A percentile compares a stretch with the other conserved stretches of the same genome.
Evolutionary conservation across 805 yeast genomes (phyloP).

Genomic region (Monosporozyma aerobia): DNA sequence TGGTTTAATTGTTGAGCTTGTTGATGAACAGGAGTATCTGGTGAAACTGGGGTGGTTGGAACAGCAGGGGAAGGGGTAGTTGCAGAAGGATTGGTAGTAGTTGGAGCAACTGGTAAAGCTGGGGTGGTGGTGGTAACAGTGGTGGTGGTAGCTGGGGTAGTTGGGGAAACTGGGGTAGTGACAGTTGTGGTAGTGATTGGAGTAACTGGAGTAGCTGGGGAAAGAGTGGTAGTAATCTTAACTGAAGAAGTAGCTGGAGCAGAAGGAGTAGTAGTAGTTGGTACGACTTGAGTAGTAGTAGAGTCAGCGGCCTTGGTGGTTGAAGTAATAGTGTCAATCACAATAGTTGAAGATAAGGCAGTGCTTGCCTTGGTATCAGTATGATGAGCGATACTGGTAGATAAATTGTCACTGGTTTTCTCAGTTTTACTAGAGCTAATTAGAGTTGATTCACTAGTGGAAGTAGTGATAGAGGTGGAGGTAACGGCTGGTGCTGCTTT

Average conservation of each 20-base stretch:
- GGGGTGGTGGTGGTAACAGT: background rate
- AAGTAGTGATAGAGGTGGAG: conserved; percentile 1
- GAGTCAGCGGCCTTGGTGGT: conserved; percentile 1
- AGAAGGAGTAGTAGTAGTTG: conserved; percentile 5
- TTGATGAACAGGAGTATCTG: conserved; percentile 26
- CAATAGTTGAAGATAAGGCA: conserved; percentile 3
- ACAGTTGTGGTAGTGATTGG: background rate
- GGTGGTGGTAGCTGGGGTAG: conserved; percentile 2
- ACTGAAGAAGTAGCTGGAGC: background rate
- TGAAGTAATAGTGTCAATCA: background rate
- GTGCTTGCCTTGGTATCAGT: conserved; percentile 1
- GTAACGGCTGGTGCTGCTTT: conserved; percentile 5
- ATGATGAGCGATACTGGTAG: background rate
- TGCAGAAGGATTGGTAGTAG: conserved; percentile 5
- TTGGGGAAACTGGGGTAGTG: background rate
- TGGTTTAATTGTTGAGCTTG: conserved; percentile 39
- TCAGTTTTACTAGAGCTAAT: conserved; percentile 3
- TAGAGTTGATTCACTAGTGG: background rate
- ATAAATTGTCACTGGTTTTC: background rate
- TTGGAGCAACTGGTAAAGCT: background rate
- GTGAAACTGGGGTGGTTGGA: conserved; percentile 3
- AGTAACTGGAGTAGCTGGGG: background rate
- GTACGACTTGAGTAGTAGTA: background rate
- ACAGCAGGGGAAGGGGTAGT: conserved; percentile 8
- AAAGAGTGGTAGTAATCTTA: background rate